Base-by-base conservation (phyloP, 805 yeast species). In the Yamadazyma ubonensis region DNA sequence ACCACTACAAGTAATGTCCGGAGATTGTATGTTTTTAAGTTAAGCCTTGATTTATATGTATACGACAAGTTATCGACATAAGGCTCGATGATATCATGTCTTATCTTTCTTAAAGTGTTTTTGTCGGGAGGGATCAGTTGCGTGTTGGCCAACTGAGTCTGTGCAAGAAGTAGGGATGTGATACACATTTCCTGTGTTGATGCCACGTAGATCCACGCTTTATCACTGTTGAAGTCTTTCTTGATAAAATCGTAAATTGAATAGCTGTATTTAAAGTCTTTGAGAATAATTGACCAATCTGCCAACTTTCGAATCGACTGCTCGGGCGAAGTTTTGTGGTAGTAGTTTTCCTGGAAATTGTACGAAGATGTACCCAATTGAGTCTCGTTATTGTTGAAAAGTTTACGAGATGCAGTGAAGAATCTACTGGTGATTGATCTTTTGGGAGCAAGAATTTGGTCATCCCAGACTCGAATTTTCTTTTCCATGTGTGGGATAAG, bases 101-200 rank as follows among this genome's bases (percentile, higher is more conserved):
- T 66, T 30, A 73, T 70, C 49, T 78, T 79, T 6, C 63, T 65
- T 51, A 50, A 59, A 46, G 65, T 69, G 55, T 59, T 71, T 57
- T 46, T 59, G 46, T 67, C 71, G 2, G 71, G 70, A 1, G 44
- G 33, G 2, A 26, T 17, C 14, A 37, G 10, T 10, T 34, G 43
- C 14, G 19, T n/a, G 12, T 45, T 71, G 18, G 43, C 42, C 45
- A 54, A 61, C 44, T 67, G 73, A 12, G 73, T 69, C 46, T 69
- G 73, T 3, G 70, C 89, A 61, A 91, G 70, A 4, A 90, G 61
- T 18, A 83, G 66, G 1, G 95, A 78, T 1, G 82, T 68, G 0
- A 90, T 85, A 50, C 86, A 81, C 84, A 88, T 86, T 59, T 91
- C 96, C 48, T 90, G 89, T n/a, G 84, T 70, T 0, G 95, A 79